Conservation (phyloP, 306 rosid genomes). For the Trichosanthes truncata region DNA sequence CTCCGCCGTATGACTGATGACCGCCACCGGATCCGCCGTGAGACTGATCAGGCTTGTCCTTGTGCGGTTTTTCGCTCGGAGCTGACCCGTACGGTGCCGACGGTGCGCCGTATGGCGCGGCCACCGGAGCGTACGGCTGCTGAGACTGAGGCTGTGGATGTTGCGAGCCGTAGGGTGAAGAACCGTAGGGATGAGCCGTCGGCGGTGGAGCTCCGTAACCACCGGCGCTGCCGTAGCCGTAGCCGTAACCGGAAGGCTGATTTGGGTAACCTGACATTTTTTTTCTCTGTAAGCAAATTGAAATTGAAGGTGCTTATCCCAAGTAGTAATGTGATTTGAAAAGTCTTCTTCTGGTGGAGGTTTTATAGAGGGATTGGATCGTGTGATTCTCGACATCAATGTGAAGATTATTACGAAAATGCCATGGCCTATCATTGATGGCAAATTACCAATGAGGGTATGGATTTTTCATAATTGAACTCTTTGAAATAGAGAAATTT, state of each 20-base stretch:
- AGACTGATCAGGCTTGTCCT: constrained; percentile 24
- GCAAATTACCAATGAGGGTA: background rate
- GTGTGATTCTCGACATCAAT: background rate
- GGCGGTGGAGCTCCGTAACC: constrained; percentile 21
- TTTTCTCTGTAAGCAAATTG: background rate
- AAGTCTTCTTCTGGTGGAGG: background rate
- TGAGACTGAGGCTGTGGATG: constrained; percentile 9
- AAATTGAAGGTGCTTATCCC: background rate
- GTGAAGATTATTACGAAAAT: background rate
- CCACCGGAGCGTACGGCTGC: constrained; percentile 14
- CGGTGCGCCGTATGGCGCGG: constrained; percentile 16
- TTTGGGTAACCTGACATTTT: constrained; percentile 49
- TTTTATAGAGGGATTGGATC: background rate
- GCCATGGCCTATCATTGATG: background rate
- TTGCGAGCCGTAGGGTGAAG: constrained; percentile 11
- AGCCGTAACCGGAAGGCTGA: constrained; percentile 30
- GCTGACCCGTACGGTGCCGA: constrained; percentile 5
- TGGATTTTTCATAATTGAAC: background rate
- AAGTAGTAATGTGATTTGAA: background rate
- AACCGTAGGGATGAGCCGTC: constrained; percentile 8
- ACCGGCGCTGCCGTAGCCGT: constrained; percentile 4
- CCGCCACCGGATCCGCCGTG: constrained; percentile 1
- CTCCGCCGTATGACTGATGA: background rate
- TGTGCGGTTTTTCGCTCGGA: constrained; percentile 25
- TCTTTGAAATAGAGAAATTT: background rate